Evolutionary conservation across 257 asterid genomes (phyloP).

Genomic region (Knoxia roxburghii): DNA sequence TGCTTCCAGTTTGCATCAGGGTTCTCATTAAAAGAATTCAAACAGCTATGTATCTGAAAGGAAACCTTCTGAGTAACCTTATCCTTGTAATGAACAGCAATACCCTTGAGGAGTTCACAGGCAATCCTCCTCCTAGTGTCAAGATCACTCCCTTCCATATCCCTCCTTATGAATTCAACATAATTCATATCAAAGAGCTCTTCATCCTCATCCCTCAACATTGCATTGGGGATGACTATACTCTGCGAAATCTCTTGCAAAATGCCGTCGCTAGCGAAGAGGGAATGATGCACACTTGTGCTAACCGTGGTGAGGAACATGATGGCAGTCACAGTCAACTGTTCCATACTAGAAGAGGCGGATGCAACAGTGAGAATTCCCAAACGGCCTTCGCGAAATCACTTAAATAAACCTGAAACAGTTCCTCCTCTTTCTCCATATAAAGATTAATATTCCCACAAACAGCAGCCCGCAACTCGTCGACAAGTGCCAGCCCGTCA

Average conservation of each 20-base stretch:
- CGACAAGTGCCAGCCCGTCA: conserved; percentile 79
- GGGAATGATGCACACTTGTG: conserved; percentile 65
- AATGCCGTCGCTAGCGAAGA: conserved; percentile 69
- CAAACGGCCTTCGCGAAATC: conserved; percentile 88
- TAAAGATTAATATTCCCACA: conserved; percentile 80
- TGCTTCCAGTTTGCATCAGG: conserved; percentile 83
- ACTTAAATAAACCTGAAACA: conserved; percentile 56
- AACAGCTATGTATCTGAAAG: conserved; percentile 58
- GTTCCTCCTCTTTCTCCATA: conserved; percentile 80
- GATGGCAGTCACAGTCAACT: conserved; percentile 81
- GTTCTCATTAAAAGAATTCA: conserved; percentile 60
- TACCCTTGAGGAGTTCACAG: conserved; percentile 95
- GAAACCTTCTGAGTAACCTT: conserved; percentile 71
- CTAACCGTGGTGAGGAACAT: conserved; percentile 79
- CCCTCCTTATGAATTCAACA: conserved; percentile 88
- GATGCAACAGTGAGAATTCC: conserved; percentile 66
- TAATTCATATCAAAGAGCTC: conserved; percentile 88
- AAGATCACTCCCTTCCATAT: conserved; percentile 95
- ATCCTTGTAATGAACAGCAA: conserved; percentile 68
- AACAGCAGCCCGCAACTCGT: conserved; percentile 72
- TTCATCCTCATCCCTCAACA: conserved; percentile 94
- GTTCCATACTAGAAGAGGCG: conserved; percentile 57
- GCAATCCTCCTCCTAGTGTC: conserved; percentile 97
- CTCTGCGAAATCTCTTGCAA: conserved; percentile 76
- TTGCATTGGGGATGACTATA: conserved; percentile 87